Conservation (phyloP, 306 rosid genomes). For the Albizia julibrissin region DNA sequence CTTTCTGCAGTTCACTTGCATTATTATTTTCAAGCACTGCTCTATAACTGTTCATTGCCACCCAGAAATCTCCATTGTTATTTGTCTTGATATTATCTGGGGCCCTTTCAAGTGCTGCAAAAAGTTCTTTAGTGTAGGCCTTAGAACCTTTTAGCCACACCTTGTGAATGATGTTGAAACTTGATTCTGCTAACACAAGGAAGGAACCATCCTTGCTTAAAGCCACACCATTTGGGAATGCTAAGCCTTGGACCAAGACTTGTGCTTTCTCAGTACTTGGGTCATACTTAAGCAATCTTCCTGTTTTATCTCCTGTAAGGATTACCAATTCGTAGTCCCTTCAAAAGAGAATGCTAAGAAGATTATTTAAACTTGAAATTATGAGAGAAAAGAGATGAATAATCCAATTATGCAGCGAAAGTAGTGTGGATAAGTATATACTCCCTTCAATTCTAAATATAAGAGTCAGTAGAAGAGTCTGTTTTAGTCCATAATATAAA, state of each 20-base stretch:
- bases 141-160: constrained; percentile 40
- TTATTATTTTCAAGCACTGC: not conserved
- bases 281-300: constrained; percentile 42
- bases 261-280: constrained; percentile 27
- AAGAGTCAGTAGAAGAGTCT: no score
- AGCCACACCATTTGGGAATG: constrained; percentile 61
- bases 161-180: constrained; percentile 32
- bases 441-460: no score
- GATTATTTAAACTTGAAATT: not conserved
- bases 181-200: constrained; percentile 49
- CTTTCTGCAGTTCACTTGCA: not conserved
- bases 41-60: constrained; percentile 40
- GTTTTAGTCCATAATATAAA: no score
- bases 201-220: constrained; percentile 49
- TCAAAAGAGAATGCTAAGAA: not conserved
- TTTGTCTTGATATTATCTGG: constrained; percentile 67
- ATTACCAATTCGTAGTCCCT: constrained; percentile 40
- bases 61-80: constrained; percentile 52
- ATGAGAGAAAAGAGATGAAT: not conserved
- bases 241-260: constrained; percentile 40
- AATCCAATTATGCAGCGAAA: not conserved
- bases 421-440: not conserved
- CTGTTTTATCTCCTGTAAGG: constrained; percentile 44
- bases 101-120: constrained; percentile 39
- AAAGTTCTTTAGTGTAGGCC: constrained; percentile 16